Conservation (phyloP, 1,284 basidiomycete species). For the Pterulicium gracile region DNA sequence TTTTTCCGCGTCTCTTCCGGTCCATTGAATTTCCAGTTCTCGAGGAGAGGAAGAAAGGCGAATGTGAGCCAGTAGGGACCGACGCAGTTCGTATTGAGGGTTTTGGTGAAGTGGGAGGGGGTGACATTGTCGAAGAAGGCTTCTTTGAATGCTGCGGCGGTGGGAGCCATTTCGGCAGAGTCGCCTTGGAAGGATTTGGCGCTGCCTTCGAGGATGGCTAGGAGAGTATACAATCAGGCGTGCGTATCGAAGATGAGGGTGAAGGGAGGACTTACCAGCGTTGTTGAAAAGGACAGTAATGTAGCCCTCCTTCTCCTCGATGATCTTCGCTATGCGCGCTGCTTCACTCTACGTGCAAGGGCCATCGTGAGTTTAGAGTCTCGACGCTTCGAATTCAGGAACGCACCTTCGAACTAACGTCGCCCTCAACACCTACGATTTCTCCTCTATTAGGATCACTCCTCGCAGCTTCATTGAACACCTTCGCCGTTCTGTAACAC, state of each 20-base stretch:
- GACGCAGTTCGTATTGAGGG: constrained; percentile 30
- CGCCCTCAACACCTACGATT: constrained; percentile 31
- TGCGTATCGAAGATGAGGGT: constrained; percentile 15
- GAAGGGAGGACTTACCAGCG: constrained; percentile 17
- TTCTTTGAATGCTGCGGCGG: constrained; percentile 26
- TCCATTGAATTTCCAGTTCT: constrained; percentile 29
- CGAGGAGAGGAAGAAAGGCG: constrained; percentile 38
- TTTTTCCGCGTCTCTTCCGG: constrained; percentile 16
- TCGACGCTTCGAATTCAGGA: too few relatives aligned
- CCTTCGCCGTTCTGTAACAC: constrained; percentile 20
- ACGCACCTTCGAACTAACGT: constrained; percentile 33
- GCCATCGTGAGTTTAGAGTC: too few relatives aligned
- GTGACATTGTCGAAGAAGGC: constrained; percentile 29
- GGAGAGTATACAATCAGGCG: not conserved
- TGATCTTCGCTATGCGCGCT: constrained; percentile 29
- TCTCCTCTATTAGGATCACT: constrained; percentile 22
- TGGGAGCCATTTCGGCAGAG: constrained; percentile 9
- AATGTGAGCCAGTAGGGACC: constrained; percentile 42
- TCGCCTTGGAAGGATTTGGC: not conserved
- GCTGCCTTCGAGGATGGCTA: not conserved
- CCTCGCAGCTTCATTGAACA: constrained; percentile 28
- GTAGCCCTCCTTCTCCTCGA: constrained; percentile 27
- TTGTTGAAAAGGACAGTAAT: constrained; percentile 32
- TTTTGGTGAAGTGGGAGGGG: constrained; percentile 27
- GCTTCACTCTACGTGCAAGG: constrained; percentile 34